These are phyloP conservation scores for Priceomyces carsonii DNA, from an alignment of 805 yeast species.

Conservation along the genomic window DNA sequence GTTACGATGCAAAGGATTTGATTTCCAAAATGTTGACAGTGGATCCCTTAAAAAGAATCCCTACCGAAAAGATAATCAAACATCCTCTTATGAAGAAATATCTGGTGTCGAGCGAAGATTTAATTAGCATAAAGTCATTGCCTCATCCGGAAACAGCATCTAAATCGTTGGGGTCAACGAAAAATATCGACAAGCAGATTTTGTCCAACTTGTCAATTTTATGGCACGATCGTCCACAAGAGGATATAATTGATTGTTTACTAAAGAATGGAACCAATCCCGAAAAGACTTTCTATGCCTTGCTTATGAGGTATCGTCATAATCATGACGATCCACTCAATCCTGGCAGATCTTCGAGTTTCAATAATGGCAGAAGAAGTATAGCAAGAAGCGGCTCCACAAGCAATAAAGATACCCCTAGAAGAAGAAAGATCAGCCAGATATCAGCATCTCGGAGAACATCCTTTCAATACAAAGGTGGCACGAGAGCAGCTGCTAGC, in stretches of 20 bases:
- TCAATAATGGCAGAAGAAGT: conserved; percentile 14
- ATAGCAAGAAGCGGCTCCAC: conserved; percentile 17
- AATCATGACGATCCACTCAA: conserved; percentile 30
- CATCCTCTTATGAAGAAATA: conserved; percentile 76
- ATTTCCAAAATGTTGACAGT: conserved; percentile 79
- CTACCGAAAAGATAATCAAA: conserved; percentile 68
- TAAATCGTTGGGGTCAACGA: conserved; percentile 47
- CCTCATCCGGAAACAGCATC: conserved; percentile 59
- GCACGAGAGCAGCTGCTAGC: conserved; percentile 22
- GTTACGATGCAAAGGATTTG: conserved; percentile 84
- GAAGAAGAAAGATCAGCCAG: conserved; percentile 27
- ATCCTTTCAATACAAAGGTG: conserved; percentile 41
- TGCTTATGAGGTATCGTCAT: conserved; percentile 45
- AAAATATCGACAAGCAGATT: conserved; percentile 53
- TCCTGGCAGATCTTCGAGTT: conserved; percentile 12
- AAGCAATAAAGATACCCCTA: conserved; percentile 23
- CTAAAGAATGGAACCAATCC: conserved; percentile 42
- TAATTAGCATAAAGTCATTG: conserved; percentile 44
- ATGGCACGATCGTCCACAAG: conserved; percentile 55
- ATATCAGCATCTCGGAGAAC: conserved; percentile 44
- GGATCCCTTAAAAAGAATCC: conserved; percentile 77
- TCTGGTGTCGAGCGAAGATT: conserved; percentile 48
- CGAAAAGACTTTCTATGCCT: conserved; percentile 48
- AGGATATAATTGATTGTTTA: conserved; percentile 38
- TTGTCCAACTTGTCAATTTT: conserved; percentile 55